Base-by-base conservation (phyloP, 129 eudicot genomes). In the Chrysanthemum lavandulifolium region DNA sequence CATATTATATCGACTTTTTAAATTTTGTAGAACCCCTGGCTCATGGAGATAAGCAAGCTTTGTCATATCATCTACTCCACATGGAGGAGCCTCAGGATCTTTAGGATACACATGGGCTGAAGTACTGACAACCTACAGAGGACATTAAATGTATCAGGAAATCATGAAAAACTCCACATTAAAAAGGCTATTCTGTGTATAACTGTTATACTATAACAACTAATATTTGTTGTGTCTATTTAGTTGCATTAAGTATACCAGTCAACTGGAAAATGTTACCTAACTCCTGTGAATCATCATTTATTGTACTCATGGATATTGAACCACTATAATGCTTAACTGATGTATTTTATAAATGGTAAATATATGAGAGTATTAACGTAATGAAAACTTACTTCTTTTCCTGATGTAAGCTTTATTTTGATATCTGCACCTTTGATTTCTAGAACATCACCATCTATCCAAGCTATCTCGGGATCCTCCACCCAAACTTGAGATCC, bases 401-500 rank as follows among this genome's bases (percentile, higher is more conserved):
- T 82, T 40, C 89, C 96, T 63, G 91, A 63, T 36, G 93, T 65
- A 75, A 89, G 87, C 60, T 69, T 75, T 64, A 94, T 79, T 73
- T 55, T 86, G 52, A 94, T 78, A 67, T 90, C 86, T 55, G 80
- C 80, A 13, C 84, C 99, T 50, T 88, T 79, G 13, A 90, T 86
- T 88, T 85, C 93, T 65, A 80, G 60, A 79, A 95, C 94, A 73
- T 82, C 94, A 73, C 99, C 99, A 81, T 86, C 97, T 83, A 88
- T 62, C 99, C 99, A 95, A 81, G 97, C 96, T 85, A 71, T 82
- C 40, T 90, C 97, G 47, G 88, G 82, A 86, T 95, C 99, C 81
- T 84, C 97, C 80, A 95, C 91, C 99, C 99, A 95, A 65, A 90
- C 99, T 61, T 79, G 96, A 71, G 99, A 88, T 62, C 99, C 99